These are phyloP conservation scores for Paramecium primaurelia DNA, from an alignment of 73 alveolate genomes.

Conservation along the genomic window DNA sequence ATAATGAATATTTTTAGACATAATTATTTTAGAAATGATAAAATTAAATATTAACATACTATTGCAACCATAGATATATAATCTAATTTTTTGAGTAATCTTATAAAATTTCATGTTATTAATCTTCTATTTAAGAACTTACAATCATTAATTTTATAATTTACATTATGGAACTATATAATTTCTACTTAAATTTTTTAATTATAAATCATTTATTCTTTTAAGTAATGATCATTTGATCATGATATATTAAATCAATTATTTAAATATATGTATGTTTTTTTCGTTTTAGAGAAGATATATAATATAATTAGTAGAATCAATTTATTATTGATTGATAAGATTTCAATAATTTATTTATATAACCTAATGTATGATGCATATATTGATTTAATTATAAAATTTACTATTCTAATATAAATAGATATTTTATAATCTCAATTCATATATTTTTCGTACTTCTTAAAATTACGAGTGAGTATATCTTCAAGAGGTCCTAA, in stretches of 20 bases:
- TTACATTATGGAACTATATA: neutral
- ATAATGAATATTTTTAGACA: neutral
- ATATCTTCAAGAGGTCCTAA: conserved; percentile 85
- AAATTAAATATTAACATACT: neutral
- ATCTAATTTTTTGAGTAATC: too few species aligned
- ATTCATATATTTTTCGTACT: conserved; percentile 69
- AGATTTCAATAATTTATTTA: too few species aligned
- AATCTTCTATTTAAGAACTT: too few species aligned
- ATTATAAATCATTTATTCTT: neutral
- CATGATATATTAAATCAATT: neutral
- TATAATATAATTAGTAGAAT: too few species aligned
- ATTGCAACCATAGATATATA: neutral
- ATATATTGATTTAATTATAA: neutral
- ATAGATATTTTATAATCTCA: conserved; percentile 12
- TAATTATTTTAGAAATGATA: neutral
- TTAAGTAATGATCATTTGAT: neutral
- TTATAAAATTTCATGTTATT: too few species aligned
- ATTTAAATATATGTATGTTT: too few species aligned
- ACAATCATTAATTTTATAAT: neutral
- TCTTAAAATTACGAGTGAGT: conserved; percentile 68
- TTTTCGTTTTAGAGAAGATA: too few species aligned
- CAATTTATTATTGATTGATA: too few species aligned
- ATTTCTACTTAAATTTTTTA: neutral
- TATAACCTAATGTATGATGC: neutral
- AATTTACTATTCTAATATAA: neutral